These are phyloP conservation scores for Mucor irregularis DNA, from an alignment of 371 early-diverging fungal species.

Conservation along the genomic window DNA sequence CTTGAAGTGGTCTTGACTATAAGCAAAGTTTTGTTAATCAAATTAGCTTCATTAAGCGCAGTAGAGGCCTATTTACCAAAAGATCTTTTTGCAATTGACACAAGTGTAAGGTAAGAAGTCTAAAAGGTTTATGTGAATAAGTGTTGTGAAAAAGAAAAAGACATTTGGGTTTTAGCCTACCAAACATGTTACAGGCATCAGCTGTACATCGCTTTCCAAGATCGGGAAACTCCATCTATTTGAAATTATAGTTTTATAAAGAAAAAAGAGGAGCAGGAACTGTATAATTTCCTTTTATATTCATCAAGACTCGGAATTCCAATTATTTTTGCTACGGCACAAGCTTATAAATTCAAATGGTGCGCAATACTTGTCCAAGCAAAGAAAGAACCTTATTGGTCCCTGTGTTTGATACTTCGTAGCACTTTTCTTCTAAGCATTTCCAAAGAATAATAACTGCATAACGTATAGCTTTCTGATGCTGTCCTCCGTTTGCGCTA, in stretches of 20 bases:
- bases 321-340: too few species aligned
- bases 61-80: conserved; percentile 46
- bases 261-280: conserved; percentile 3
- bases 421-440: too few species aligned
- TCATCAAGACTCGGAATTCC: not conserved
- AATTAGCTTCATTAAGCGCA: not conserved
- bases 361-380: too few species aligned
- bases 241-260: conserved; percentile 3
- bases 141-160: not conserved
- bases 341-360: too few species aligned
- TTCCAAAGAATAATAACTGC: too few species aligned
- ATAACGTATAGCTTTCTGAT: too few species aligned
- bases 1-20: conserved; percentile 65
- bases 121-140: conserved; percentile 2
- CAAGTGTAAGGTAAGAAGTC: conserved; percentile 66
- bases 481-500: too few species aligned
- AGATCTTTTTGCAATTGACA: conserved; percentile 54
- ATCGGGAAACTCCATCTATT: conserved; percentile 52
- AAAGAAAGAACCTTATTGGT: too few species aligned
- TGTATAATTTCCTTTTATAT: not conserved
- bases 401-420: too few species aligned
- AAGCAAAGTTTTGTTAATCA: not conserved
- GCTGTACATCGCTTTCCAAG: conserved; percentile 60
- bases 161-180: conserved; percentile 12
- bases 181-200: conserved; percentile 43